phyloP scores from a whole-genome alignment of 2,329 filamentous ascomycete species.

The Chaetomium globosum region DNA sequence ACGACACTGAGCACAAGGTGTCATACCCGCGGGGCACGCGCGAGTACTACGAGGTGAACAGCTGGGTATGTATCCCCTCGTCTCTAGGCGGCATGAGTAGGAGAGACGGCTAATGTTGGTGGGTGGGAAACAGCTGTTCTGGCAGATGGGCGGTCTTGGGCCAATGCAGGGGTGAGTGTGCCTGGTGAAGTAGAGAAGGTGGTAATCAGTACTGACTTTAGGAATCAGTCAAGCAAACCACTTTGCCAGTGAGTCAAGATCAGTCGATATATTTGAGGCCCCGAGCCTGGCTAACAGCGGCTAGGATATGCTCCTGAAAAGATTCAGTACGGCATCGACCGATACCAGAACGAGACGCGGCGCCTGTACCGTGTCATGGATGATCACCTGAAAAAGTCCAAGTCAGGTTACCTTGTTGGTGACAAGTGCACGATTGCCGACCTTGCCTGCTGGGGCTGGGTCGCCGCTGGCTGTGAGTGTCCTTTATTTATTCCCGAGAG shows the following conservation, averaged over 20 bases:
- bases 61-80: conserved; percentile 59
- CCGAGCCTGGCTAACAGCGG: background rate
- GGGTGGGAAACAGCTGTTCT: conserved; percentile 42
- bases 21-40: conserved; percentile 72
- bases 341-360: conserved; percentile 82
- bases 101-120: background rate
- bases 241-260: conserved; percentile 61
- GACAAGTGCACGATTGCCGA: conserved; percentile 75
- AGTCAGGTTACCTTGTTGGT: conserved; percentile 64
- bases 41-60: conserved; percentile 78
- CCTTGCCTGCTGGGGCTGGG: conserved; percentile 80
- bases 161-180: conserved; percentile 68
- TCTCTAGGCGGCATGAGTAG: background rate
- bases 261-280: background rate
- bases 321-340: conserved; percentile 79
- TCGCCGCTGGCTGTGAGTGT: conserved; percentile 55
- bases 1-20: conserved; percentile 80
- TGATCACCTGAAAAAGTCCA: conserved; percentile 63
- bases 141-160: conserved; percentile 79
- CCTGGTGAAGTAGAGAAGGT: background rate
- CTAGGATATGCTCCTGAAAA: conserved; percentile 74
- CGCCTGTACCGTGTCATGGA: conserved; percentile 79
- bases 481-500: background rate
- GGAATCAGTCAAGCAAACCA: conserved; percentile 69
- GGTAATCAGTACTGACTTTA: conserved; percentile 14